Conservation (phyloP, 208 protist genomes). For the Crithidia expoeki region DNA sequence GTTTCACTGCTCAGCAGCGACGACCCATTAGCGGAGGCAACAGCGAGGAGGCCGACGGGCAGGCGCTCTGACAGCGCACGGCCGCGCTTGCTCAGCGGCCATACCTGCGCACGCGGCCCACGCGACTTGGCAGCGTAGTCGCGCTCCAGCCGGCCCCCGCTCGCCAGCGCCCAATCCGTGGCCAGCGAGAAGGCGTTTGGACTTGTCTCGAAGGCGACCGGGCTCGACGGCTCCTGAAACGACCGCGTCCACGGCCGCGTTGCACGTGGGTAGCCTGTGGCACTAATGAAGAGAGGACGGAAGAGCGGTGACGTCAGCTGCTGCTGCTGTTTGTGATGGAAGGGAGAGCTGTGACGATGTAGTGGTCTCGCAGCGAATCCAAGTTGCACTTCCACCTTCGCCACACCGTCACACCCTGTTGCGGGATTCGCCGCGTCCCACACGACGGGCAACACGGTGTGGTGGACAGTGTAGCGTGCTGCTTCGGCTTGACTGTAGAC, state of each 20-base stretch:
- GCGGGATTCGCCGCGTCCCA: not conserved
- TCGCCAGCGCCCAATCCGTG: conserved; percentile 48
- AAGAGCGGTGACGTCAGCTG: conserved; percentile 19
- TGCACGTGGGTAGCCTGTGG: conserved; percentile 36
- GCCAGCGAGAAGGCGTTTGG: conserved; percentile 24
- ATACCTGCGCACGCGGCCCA: conserved; percentile 35
- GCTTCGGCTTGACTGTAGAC: conserved; percentile 24
- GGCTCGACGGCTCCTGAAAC: conserved; percentile 48
- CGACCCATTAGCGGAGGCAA: conserved; percentile 25
- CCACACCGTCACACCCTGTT: conserved; percentile 19
- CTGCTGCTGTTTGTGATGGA: not conserved
- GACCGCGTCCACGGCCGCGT: conserved; percentile 55
- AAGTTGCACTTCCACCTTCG: conserved; percentile 18
- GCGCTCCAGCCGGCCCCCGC: conserved; percentile 14
- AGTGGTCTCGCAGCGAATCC: conserved; percentile 11
- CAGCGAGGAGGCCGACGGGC: conserved; percentile 61
- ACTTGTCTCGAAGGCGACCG: not conserved
- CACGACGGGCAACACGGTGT: conserved; percentile 27
- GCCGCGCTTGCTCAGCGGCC: conserved; percentile 72
- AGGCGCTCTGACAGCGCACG: conserved; percentile 64
- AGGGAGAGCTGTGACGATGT: not conserved
- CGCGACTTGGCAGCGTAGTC: conserved; percentile 51
- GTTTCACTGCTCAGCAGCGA: conserved; percentile 7
- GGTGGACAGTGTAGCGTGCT: conserved; percentile 20
- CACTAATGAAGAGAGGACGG: conserved; percentile 36